Evolutionary conservation across 495 filamentous ascomycete species (phyloP), one percentile per base, ranked within the genome.

Genomic region (Daldinia childiae): DNA sequence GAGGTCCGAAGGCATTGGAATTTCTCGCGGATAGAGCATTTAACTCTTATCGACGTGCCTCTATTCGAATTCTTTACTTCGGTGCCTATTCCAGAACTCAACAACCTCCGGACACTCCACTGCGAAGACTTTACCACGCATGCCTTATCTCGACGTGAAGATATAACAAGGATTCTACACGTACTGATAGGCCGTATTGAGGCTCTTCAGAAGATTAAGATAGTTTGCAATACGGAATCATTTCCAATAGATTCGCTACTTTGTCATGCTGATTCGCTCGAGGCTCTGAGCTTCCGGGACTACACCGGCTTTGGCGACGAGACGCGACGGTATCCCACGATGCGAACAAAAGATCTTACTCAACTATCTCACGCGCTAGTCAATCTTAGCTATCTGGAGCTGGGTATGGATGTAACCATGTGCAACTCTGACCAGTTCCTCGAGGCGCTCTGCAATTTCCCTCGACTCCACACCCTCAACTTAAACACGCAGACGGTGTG

Each of bases 41-140:
- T 80, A 6, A 56, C 64, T n/a, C 64, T 81, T 32, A 38, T 76
- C 5, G 66, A 75, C 36, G 74, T 81, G 39, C 75, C 79, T 29
- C 26, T 79, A 15, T 66, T 57, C 21, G 62, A 54, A 5, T 80
- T 81, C 26, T 70, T 81, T 27, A 50, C 7, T 27, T 78, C 77
- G 6, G 64, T 79, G 11, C 29, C 45, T 30, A 64, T 72, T 17
- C 5, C 59, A 0, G 65, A 75, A 14, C 62, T 81, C 34, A 34
- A 39, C 9, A 45, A 64, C 8, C 57, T 81, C 6, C 27, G 69
- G 6, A 52, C 52, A 21, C 41, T 81, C 9, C 72, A 72, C 7
- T 58, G 71, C 26, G 73, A 80, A 1, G 78, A 80, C 36, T 73
- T 65, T 24, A 77, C 59, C 34, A 69, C 70, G 8, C 62, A 74